Percentiles rank a stretch among this genome's conserved stretches.
Conservation (phyloP, 306 rosid genomes). For the Vigna reflexopilosa region DNA sequence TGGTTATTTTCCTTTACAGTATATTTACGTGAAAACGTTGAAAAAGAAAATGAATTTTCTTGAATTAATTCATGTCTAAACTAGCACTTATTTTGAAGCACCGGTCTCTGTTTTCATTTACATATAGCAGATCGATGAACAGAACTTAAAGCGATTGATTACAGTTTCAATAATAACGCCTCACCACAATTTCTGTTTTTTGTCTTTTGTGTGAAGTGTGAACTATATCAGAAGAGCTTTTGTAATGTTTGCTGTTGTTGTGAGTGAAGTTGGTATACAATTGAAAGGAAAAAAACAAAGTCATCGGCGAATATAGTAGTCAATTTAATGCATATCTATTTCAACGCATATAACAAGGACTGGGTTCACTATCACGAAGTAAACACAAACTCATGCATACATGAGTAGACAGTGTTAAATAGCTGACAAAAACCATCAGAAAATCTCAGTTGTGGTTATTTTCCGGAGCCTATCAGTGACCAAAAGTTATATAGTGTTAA, state of each 20-base stretch:
- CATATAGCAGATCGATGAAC: neutral
- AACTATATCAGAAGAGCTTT: neutral
- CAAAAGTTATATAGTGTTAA: neutral
- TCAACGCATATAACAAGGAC: neutral
- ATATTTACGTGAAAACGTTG: neutral
- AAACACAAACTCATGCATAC: neutral
- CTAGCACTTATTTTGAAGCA: neutral
- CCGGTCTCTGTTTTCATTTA: neutral
- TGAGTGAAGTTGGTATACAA: neutral
- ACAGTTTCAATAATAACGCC: neutral
- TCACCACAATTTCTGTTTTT: neutral
- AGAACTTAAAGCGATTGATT: neutral
- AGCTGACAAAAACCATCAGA: neutral
- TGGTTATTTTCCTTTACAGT: neutral
- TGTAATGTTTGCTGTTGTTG: neutral
- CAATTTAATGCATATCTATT: neutral
- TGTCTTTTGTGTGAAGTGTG: neutral
- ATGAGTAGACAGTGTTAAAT: neutral
- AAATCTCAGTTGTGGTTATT: conserved; percentile 9
- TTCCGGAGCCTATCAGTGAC: conserved; percentile 11
- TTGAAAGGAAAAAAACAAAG: neutral
- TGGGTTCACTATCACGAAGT: conserved; percentile 2
- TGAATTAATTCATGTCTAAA: neutral
- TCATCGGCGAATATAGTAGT: neutral
- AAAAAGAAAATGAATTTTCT: neutral